These are phyloP conservation scores for Tylopilus vinaceipallidus DNA, from an alignment of 768 basidiomycete species.

Conservation along the genomic window DNA sequence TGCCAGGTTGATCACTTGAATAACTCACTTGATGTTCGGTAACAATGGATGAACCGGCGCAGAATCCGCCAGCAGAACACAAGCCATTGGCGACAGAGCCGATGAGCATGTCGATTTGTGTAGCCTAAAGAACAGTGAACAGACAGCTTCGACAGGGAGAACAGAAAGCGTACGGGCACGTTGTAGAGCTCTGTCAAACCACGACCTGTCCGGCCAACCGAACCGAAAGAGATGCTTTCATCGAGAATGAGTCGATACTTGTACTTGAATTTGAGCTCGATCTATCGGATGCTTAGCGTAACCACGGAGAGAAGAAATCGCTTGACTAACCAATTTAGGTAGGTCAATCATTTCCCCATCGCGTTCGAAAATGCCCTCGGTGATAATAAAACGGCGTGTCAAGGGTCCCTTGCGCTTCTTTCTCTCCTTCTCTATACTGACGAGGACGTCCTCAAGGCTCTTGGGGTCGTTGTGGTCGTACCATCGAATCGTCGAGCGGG, in stretches of 20 bases:
- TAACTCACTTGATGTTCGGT: slow-evolving; percentile 78
- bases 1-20: background rate
- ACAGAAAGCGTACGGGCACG: slow-evolving; percentile 65
- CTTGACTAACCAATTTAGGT: slow-evolving; percentile 75
- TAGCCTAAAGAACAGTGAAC: slow-evolving; percentile 49
- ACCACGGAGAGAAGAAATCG: background rate
- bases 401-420: slow-evolving; percentile 79
- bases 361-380: slow-evolving; percentile 95
- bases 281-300: slow-evolving; percentile 42
- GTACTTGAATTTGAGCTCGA: slow-evolving; percentile 92
- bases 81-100: slow-evolving; percentile 87
- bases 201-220: slow-evolving; percentile 89
- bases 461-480: slow-evolving; percentile 95
- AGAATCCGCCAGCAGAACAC: slow-evolving; percentile 88
- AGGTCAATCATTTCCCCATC: slow-evolving; percentile 92
- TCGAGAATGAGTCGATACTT: slow-evolving; percentile 95
- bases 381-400: slow-evolving; percentile 91
- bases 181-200: slow-evolving; percentile 95
- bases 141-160: background rate
- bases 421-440: slow-evolving; percentile 82
- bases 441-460: slow-evolving; percentile 85
- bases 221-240: slow-evolving; percentile 91
- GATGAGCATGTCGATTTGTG: slow-evolving; percentile 92
- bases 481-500: slow-evolving; percentile 89
- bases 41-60: slow-evolving; percentile 80